Evolutionary conservation across 2,329 filamentous ascomycete genomes (phyloP), one percentile per base, ranked within the genome.

Genomic region (Fusarium nodosum): DNA sequence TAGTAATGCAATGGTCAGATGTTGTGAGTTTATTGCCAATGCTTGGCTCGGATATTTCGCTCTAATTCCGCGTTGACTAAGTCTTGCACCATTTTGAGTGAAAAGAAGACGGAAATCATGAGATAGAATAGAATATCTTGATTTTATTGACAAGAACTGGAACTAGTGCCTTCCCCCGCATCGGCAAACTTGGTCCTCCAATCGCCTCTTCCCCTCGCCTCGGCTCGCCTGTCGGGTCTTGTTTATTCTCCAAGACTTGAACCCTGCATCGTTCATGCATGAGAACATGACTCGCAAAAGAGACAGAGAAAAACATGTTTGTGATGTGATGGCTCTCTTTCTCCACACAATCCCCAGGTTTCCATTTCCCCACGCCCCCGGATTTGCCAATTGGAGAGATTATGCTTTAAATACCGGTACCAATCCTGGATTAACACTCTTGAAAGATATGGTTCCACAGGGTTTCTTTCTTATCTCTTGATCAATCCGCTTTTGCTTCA

Each of bases 151-250:
- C 56, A 50, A 46, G 62, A 28, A 39, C 12, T 46, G 11, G 44
- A 46, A 46, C 12, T 31, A 20, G n/a, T 20, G 13, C 33, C 31
- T 51, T 38, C 34, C 56, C 56, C 60, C 69, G 45, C 62, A 60
- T 60, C 16, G 20, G 1, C 28, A 26, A 34, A 28, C 45, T n/a
- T 30, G 15, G 20, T 28, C 26, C 22, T 62, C 72, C 72, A 74
- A 73, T 74, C 72, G 72, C 72, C 41, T 56, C 3, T 2, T 31
- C 42, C 51, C 34, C 36, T 74, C 68, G 70, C 70, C 58, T 76
- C 74, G 74, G 74, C 67, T 76, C 74, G 74, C 72, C 31, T 68
- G 56, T 76, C 74, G 74, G 74, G 36, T 39, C 8, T 39, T n/a
- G 36, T 75, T 26, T 33, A 7, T 45, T 53, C 47, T 52, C 46